These are phyloP conservation scores for Sporisorium iseilematis-ciliati DNA, from an alignment of 1,284 basidiomycete species.

Conservation along the genomic window DNA sequence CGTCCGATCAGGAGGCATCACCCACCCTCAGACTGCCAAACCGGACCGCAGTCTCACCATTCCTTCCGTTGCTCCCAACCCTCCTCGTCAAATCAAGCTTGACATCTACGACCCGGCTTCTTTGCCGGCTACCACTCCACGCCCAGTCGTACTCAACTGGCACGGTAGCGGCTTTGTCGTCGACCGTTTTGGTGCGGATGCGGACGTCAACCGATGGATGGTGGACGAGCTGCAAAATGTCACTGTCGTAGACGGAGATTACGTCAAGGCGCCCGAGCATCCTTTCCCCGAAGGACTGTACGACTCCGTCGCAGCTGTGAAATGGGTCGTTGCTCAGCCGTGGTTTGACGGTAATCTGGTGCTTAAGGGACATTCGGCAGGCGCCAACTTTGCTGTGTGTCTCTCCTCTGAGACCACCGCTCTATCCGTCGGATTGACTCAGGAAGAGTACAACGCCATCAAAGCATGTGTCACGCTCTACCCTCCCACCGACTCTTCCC, in stretches of 20 bases:
- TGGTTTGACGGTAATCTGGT: conserved; percentile 42
- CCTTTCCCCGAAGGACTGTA: conserved; percentile 38
- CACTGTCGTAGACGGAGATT: conserved; percentile 41
- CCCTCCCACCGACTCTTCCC: conserved; percentile 29
- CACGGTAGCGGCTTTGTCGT: conserved; percentile 42
- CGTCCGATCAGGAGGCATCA: conserved; percentile 28
- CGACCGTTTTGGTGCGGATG: conserved; percentile 35
- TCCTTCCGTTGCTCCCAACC: conserved; percentile 11
- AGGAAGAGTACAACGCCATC: conserved; percentile 25
- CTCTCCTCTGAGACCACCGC: conserved; percentile 19
- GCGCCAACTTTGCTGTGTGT: conserved; percentile 30
- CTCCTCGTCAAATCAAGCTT: conserved; percentile 23
- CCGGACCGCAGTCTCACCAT: conserved; percentile 21
- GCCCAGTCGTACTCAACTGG: conserved; percentile 46
- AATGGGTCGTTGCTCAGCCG: conserved; percentile 32
- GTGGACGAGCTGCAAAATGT: conserved; percentile 22
- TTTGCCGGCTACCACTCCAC: background rate
- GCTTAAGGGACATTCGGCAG: conserved; percentile 37
- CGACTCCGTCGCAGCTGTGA: conserved; percentile 32
- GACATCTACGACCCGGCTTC: conserved; percentile 23
- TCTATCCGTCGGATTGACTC: conserved; percentile 23
- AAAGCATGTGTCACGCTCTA: conserved; percentile 43
- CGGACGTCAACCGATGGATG: conserved; percentile 30
- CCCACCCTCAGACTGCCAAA: conserved; percentile 20
- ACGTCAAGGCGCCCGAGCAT: conserved; percentile 41